These are phyloP conservation scores for Nyssa sinensis DNA, from an alignment of 148 eudicot genomes.

Conservation along the genomic window DNA sequence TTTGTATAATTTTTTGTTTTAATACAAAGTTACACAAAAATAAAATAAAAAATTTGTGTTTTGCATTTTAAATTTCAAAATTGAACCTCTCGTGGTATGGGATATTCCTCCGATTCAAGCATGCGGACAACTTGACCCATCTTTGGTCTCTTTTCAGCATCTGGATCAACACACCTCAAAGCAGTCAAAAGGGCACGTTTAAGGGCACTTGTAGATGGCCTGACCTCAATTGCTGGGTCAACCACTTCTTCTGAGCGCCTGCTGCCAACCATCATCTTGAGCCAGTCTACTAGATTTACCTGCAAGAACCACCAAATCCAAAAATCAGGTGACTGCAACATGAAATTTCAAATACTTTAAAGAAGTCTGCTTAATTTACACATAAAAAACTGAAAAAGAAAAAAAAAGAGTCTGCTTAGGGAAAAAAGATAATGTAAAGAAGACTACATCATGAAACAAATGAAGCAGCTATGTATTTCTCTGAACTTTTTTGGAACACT, in stretches of 20 bases:
- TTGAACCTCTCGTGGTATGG: conserved; percentile 75
- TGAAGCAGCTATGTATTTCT: no score
- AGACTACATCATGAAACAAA: no score
- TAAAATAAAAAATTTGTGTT: background rate
- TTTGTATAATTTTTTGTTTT: no score
- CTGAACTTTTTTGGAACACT: no score
- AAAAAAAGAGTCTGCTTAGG: background rate
- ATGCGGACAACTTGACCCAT: conserved; percentile 94
- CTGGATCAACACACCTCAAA: conserved; percentile 87
- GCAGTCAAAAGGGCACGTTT: conserved; percentile 89
- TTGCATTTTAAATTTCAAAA: background rate
- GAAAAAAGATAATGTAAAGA: background rate
- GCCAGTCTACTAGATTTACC: conserved; percentile 95
- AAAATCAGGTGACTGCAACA: conserved; percentile 1
- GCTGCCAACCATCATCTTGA: conserved; percentile 80
- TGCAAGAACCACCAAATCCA: conserved; percentile 23
- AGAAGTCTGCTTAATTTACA: background rate
- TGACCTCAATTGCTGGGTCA: conserved; percentile 60
- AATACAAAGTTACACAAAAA: background rate
- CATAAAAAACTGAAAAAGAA: no score
- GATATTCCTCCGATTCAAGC: conserved; percentile 95
- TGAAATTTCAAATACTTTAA: background rate
- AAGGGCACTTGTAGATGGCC: conserved; percentile 75
- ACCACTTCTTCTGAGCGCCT: conserved; percentile 89
- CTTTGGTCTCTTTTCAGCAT: conserved; percentile 69